phyloP scores from a whole-genome alignment of 1,284 basidiomycete genomes.

The Cryptococcus wingfieldii region DNA sequence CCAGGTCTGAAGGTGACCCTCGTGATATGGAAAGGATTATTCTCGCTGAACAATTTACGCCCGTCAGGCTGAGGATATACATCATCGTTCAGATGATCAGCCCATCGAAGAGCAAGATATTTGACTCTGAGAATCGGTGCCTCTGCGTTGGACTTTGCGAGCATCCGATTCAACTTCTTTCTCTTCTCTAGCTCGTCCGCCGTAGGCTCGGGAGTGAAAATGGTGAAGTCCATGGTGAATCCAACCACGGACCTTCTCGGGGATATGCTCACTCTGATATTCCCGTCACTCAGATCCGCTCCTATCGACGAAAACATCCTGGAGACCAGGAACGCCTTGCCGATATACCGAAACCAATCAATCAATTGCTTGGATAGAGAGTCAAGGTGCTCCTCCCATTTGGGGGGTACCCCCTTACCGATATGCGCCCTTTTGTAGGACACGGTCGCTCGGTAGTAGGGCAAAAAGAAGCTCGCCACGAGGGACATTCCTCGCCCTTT shows the following conservation, averaged over 20 bases:
- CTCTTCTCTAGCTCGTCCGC: background rate
- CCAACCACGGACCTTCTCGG: background rate
- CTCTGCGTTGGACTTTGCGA: background rate
- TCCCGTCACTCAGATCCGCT: background rate
- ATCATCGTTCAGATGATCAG: conserved; percentile 5
- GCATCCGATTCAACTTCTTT: background rate
- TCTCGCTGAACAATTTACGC: background rate
- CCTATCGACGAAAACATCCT: conserved; percentile 7
- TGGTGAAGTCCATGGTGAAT: conserved; percentile 7
- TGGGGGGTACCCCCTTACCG: background rate
- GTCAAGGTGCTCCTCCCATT: background rate
- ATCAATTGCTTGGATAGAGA: background rate
- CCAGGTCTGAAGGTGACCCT: conserved; percentile 11
- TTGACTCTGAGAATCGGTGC: background rate
- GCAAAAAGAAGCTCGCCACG: conserved; percentile 6
- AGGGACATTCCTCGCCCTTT: background rate
- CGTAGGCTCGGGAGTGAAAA: conserved; percentile 1
- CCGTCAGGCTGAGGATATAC: conserved; percentile 1
- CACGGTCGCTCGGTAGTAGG: conserved; percentile 1
- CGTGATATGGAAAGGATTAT: conserved; percentile 4
- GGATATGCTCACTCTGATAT: background rate
- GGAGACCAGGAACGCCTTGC: conserved; percentile 5
- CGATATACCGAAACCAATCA: conserved; percentile 11
- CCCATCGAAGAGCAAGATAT: conserved; percentile 3
- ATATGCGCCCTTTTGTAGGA: background rate